Conservation (phyloP, 2,329 filamentous ascomycete species). For the Penicillium capsulatum region DNA sequence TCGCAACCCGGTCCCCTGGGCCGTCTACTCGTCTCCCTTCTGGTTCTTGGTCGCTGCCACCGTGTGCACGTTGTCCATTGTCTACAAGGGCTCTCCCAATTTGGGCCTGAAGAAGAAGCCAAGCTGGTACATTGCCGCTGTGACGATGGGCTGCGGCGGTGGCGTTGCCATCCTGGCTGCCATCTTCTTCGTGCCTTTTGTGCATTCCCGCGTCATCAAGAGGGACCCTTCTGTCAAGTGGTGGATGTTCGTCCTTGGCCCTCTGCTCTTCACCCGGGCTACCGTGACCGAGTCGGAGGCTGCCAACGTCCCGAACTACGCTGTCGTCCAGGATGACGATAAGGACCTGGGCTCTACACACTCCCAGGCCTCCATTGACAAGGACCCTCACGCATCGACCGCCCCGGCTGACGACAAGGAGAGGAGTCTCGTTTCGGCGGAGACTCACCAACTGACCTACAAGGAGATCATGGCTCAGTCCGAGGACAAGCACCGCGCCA, state of each 20-base stretch:
- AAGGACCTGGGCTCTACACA: slow-evolving; percentile 43
- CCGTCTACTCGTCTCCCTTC: slow-evolving; percentile 67
- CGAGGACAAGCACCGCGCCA: slow-evolving; percentile 57
- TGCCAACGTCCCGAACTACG: slow-evolving; percentile 68
- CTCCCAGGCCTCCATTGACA: slow-evolving; percentile 21
- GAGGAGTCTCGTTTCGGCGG: slow-evolving; percentile 42
- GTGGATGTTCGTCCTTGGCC: slow-evolving; percentile 61
- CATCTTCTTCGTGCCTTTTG: slow-evolving; percentile 69
- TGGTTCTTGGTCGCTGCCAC: slow-evolving; percentile 74
- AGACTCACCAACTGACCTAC: slow-evolving; percentile 55
- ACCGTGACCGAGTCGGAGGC: slow-evolving; percentile 50
- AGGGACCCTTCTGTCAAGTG: slow-evolving; percentile 62
- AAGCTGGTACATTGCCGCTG: slow-evolving; percentile 61
- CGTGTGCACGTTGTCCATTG: slow-evolving; percentile 70
- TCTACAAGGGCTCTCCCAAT: slow-evolving; percentile 74
- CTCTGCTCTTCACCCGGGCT: slow-evolving; percentile 60
- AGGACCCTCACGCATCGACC: slow-evolving; percentile 20
- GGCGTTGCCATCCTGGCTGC: slow-evolving; percentile 58
- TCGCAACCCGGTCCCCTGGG: slow-evolving; percentile 67
- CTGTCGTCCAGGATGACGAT: slow-evolving; percentile 65
- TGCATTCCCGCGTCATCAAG: slow-evolving; percentile 64
- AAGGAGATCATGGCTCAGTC: slow-evolving; percentile 58
- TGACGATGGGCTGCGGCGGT: slow-evolving; percentile 61
- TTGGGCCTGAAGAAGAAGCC: slow-evolving; percentile 60
- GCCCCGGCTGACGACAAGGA: slow-evolving; percentile 29